Evolutionary conservation across 2,329 filamentous ascomycete genomes (phyloP), one percentile per base, ranked within the genome.

Genomic region (Sporothrix curviconia): DNA sequence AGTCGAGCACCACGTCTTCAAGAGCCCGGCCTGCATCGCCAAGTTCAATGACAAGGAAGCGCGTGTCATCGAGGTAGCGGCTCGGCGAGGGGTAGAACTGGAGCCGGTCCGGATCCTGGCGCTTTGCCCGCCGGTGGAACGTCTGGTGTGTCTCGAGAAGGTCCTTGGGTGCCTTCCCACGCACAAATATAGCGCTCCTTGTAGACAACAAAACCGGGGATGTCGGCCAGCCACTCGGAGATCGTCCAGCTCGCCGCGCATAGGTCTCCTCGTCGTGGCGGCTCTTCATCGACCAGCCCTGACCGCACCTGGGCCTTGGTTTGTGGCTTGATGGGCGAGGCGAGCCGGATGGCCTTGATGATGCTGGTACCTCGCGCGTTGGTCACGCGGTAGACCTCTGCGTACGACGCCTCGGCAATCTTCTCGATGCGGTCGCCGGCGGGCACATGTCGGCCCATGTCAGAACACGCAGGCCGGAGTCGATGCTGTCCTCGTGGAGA

Each of bases 321-420:
- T 63, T 82, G 79, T 0, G 78, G 66, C 60, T 78, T 81, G 59
- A 84, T 80, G 4, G 80, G 79, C 0, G 81, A 84, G 11, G 77
- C 69, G 9, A 86, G 74, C 2, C 82, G 77, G 58, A 86, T 82
- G 19, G 81, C 78, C 63, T 86, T 86, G 69, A 86, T 81, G 64
- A 86, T 84, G 66, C 81, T 85, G 25, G 79, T 83, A 8, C 82
- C 82, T 15, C 76, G 73, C 44, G 75, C 72, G 64, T 84, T 85
- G 47, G 74, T 79, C 62, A 86, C 76, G 9, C 82, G 80, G 63
- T 85, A 86, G 9, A 86, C 82, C 66, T 86, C 83, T 6, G 83
- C 82, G 63, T 81, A 86, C 2, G 83, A 86, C 5, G 83, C 83
- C 66, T 86, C 83, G 9, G 83, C 83, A 52, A 86, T 86, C 69